Percentiles rank a stretch among this genome's conserved stretches.
Conservation (phyloP, 208 protist species). For the Trypanosoma congolense region DNA sequence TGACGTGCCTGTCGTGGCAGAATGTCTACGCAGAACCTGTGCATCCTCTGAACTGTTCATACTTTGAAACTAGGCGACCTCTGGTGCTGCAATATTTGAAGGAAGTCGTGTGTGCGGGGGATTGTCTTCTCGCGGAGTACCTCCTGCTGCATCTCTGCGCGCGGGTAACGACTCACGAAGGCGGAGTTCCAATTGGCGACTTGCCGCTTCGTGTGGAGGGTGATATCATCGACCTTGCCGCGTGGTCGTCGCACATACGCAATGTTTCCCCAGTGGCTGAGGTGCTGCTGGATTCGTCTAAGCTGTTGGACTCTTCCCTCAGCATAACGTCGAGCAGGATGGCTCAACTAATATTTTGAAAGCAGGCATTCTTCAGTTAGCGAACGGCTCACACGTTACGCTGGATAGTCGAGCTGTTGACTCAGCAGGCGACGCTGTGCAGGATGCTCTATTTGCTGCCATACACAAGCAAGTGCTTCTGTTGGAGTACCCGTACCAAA, state of each 20-base stretch:
- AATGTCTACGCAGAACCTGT: conserved; percentile 23
- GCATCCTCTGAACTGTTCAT: conserved; percentile 1
- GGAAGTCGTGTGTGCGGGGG: conserved; percentile 37
- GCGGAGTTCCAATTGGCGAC: conserved; percentile 62
- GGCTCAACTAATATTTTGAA: conserved; percentile 49
- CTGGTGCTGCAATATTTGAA: conserved; percentile 24
- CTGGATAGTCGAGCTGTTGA: conserved; percentile 45
- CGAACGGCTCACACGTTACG: conserved; percentile 79
- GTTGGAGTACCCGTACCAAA: conserved; percentile 70
- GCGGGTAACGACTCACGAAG: conserved; percentile 38
- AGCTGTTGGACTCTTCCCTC: conserved; percentile 3
- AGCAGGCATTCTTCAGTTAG: conserved; percentile 67
- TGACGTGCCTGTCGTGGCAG: conserved; percentile 31
- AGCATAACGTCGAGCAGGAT: conserved; percentile 43
- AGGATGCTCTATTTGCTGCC: conserved; percentile 48
- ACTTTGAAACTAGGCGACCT: conserved; percentile 16
- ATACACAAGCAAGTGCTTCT: conserved; percentile 62
- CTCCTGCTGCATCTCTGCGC: conserved; percentile 69
- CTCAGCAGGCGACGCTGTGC: conserved; percentile 19
- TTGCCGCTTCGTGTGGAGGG: conserved; percentile 55
- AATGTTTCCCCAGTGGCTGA: conserved; percentile 50
- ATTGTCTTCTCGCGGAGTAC: conserved; percentile 60
- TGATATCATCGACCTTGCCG: conserved; percentile 17
- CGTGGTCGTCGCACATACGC: conserved; percentile 41
- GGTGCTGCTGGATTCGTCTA: conserved; percentile 28